Base-by-base conservation (phyloP, 495 filamentous ascomycete genomes). In the Annulohypoxylon bovei region DNA sequence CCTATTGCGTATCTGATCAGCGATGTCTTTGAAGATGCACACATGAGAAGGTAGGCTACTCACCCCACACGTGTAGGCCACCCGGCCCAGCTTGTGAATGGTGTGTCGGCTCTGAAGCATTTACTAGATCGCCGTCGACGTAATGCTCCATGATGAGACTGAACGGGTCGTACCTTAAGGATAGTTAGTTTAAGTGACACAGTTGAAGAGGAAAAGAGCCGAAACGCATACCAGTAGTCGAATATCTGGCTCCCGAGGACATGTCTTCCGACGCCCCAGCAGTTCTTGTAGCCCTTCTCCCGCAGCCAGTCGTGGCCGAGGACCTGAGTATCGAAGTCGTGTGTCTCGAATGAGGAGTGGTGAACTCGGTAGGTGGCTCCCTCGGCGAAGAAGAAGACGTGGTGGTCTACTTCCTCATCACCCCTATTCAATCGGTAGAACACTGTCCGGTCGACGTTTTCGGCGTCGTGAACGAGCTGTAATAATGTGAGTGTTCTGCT, bases 181-280 rank as follows among this genome's bases (percentile, higher is more conserved):
- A 72, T 28, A 35, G 25, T 56, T 2, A 53, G 52, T 33, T 35
- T 14, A 4, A 7, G 12, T 6, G 23, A 0, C 8, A 23, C 7
- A 32, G 1, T 0, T 16, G 14, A 47, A 22, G 23, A 12, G 44
- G 4, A 42, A 44, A 37, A 32, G 30, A 6, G 73, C 4, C 3
- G 14, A 18, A 22, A 57, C 6, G 6, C 80, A 20, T 76, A 86
- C 85, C 91, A 88, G 79, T 94, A 92, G 75, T 94, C 92, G 52
- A 95, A 85, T 40, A 89, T 82, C 75, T 88, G 86, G 72, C 84
- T 83, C 55, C 88, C 83, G 80, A 93, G 76, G 56, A 90, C 81
- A 84, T 93, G 88, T 78, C 92, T 72, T 70, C 92, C 83, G 65
- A 91, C 86, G 0, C 91, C 91, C 91, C 91, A 94, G 59, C 89